Evolutionary conservation across 345 rosid genomes (phyloP).

Genomic region (Gossypium mustelinum): DNA sequence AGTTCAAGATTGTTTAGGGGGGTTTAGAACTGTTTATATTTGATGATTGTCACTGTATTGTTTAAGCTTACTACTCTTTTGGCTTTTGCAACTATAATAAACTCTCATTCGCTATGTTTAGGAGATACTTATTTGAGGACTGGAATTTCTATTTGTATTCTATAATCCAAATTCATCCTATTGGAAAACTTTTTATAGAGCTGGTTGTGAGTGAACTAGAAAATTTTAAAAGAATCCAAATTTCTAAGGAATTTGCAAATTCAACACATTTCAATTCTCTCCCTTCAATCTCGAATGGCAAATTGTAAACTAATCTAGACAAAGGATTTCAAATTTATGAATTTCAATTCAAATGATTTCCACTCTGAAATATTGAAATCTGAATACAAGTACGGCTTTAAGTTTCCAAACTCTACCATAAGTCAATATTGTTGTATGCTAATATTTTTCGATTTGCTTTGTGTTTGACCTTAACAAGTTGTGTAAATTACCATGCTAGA

Average conservation of each 20-base stretch:
- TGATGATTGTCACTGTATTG: background rate
- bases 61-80: background rate
- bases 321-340: background rate
- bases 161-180: background rate
- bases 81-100: background rate
- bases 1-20: background rate
- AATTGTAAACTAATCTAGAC: background rate
- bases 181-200: background rate
- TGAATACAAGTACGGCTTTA: background rate
- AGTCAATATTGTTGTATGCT: background rate
- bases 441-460: background rate
- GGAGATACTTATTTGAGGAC: background rate
- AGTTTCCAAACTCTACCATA: background rate
- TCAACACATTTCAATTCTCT: background rate
- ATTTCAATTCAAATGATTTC: background rate
- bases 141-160: background rate
- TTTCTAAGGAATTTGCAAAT: background rate
- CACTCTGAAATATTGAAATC: background rate
- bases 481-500: background rate
- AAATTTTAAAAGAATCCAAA: background rate
- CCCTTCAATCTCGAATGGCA: background rate
- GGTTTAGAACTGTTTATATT: background rate
- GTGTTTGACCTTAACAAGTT: background rate
- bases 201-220: background rate
- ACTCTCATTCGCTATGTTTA: background rate